Percentiles rank a stretch among this genome's conserved stretches.
Evolutionary conservation across 2,329 filamentous ascomycete species (phyloP).

Genomic region (Aspergillus sergii): DNA sequence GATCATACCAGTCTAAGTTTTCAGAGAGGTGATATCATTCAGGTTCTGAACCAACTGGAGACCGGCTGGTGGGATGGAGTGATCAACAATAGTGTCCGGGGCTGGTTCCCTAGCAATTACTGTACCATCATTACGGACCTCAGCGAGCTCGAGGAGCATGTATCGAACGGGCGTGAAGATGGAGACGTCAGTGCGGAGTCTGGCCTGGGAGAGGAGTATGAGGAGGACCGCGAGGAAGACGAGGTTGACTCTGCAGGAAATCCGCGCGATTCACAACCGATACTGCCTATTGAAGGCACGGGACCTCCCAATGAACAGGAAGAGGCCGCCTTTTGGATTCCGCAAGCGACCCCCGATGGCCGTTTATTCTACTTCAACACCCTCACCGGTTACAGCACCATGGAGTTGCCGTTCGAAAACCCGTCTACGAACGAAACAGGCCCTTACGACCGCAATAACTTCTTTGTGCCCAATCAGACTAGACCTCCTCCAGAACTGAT

Average conservation of each 20-base stretch:
- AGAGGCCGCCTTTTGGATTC: constrained; percentile 96
- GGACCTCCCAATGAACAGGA: constrained; percentile 67
- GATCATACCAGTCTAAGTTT: constrained; percentile 97
- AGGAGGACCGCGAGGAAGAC: constrained; percentile 67
- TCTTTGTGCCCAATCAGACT: constrained; percentile 85
- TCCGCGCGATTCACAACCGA: constrained; percentile 62
- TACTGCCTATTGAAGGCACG: constrained; percentile 69
- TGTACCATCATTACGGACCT: constrained; percentile 81
- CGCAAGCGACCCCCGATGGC: constrained; percentile 91
- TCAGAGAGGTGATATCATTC: constrained; percentile 93
- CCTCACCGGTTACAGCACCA: constrained; percentile 90
- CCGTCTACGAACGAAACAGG: constrained; percentile 81
- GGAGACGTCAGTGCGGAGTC: constrained; percentile 55
- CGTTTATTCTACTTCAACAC: constrained; percentile 98
- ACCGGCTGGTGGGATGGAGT: constrained; percentile 99
- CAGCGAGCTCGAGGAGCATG: constrained; percentile 69
- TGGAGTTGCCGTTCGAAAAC: constrained; percentile 91
- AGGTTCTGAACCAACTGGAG: constrained; percentile 96
- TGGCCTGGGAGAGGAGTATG: constrained; percentile 62
- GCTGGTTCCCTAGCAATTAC: constrained; percentile 99
- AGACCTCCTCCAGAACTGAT: constrained; percentile 89
- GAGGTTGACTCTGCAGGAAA: constrained; percentile 69
- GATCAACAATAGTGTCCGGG: constrained; percentile 84
- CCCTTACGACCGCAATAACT: constrained; percentile 84
- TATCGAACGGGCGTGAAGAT: constrained; percentile 56